Base-by-base conservation (phyloP, 371 early-diverging fungal genomes). In the Lichtheimia corymbifera region DNA sequence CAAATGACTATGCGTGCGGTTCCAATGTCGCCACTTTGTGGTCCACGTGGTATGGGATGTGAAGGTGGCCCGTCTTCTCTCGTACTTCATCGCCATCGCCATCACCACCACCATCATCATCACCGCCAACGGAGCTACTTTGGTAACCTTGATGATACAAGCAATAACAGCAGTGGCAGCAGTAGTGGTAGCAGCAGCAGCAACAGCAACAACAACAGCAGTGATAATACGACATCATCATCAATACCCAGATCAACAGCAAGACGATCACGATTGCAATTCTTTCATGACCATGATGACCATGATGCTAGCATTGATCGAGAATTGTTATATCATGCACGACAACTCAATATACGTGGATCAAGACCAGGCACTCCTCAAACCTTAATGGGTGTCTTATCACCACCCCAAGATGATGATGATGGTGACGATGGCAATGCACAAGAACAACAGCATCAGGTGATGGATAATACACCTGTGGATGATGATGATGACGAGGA, bases 1-100 rank as follows among this genome's bases (percentile, higher is more conserved):
- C 79, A 70, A 56, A 81, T 86, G 67, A 81, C 83, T 7, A 63
- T 75, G 58, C 70, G 80, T 22, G 86, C 78, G 0, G 68, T 84
- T 30, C 53, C 82, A 50, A 61, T 28, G 53, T 51, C 56, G 63
- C 72, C 27, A 55, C 63, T 70, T 58, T 62, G 70, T 57, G 83
- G 79, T 1, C 74, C 77, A 9, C 59, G 54, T 30, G 81, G 80
- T 22, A 71, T 66, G 65, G 76, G 77, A 0, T 75, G 76, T 44
- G 64, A 65, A 35, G 59, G 63, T 35, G 35, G 35, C 9, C 35
- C 35, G 1, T 35, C 35, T 35, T 35, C 35, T 35, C 35, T 35
- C 11, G 2, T 35, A 2, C 35, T 35, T 35, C 35, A 35, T 35
- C 35, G 35, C 9, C 35, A 35, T 11, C 35, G 35, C 9, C 35